These are phyloP conservation scores for Macaranga tanarius DNA, from an alignment of 441 rosid genomes.

Conservation along the genomic window DNA sequence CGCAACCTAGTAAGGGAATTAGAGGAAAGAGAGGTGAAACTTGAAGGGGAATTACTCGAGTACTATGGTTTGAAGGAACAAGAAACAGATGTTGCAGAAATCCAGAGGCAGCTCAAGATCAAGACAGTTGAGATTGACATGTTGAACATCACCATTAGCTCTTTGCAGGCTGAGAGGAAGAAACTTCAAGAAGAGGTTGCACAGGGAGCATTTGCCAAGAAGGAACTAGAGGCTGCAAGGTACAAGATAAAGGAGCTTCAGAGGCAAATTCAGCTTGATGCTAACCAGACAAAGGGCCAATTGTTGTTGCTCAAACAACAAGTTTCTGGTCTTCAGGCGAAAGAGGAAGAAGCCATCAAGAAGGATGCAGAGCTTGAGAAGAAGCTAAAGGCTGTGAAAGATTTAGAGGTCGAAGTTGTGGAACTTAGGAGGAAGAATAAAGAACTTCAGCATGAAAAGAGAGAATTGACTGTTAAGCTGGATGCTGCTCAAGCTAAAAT, in stretches of 20 bases:
- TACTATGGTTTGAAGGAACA: constrained; percentile 91
- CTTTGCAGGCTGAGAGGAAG: constrained; percentile 80
- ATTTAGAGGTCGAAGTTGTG: constrained; percentile 74
- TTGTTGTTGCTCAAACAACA: constrained; percentile 87
- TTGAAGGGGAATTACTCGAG: constrained; percentile 88
- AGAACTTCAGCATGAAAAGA: constrained; percentile 94
- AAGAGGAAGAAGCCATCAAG: constrained; percentile 78
- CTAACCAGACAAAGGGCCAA: constrained; percentile 92
- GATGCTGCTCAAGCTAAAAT: constrained; percentile 82
- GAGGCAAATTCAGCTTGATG: constrained; percentile 88
- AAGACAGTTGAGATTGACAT: constrained; percentile 90
- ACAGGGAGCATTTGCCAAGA: constrained; percentile 44
- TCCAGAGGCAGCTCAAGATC: constrained; percentile 89
- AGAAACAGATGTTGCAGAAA: constrained; percentile 64
- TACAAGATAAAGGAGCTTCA: constrained; percentile 85
- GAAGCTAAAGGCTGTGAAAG: constrained; percentile 70
- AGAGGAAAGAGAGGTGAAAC: constrained; percentile 92
- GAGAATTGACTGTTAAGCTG: constrained; percentile 72
- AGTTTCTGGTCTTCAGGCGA: constrained; percentile 73
- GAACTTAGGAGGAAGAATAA: constrained; percentile 89
- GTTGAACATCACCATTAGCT: constrained; percentile 81
- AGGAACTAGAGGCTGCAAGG: constrained; percentile 77
- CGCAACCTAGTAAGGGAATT: constrained; percentile 70
- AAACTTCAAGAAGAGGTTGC: constrained; percentile 81
- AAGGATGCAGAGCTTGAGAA: constrained; percentile 67